Evolutionary conservation across 2,329 filamentous ascomycete species (phyloP).

Genomic region (Neodidymelliopsis sp.): DNA sequence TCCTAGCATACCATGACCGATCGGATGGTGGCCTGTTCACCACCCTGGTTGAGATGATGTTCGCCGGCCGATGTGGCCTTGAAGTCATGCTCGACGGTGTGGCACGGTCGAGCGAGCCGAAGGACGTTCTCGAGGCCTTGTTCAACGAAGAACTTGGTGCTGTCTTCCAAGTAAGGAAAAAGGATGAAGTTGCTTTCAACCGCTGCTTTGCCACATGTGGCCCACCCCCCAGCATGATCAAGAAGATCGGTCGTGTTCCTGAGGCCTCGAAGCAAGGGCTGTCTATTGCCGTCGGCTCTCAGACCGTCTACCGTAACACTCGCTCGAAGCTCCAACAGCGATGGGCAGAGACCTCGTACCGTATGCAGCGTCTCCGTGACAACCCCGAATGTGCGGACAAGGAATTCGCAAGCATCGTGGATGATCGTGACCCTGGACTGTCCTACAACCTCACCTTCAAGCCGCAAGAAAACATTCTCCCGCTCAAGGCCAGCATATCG

Average conservation of each 20-base stretch:
- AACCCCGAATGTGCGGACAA: slow-evolving; percentile 86
- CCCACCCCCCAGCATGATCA: slow-evolving; percentile 80
- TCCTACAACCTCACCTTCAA: slow-evolving; percentile 84
- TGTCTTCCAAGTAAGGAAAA: slow-evolving; percentile 91
- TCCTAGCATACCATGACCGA: slow-evolving; percentile 92
- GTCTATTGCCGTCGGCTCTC: slow-evolving; percentile 74
- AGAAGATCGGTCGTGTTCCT: slow-evolving; percentile 81
- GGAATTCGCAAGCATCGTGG: slow-evolving; percentile 77
- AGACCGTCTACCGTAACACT: slow-evolving; percentile 72
- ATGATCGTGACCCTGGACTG: slow-evolving; percentile 81
- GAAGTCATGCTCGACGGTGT: slow-evolving; percentile 84
- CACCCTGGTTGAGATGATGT: slow-evolving; percentile 96
- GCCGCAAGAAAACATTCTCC: slow-evolving; percentile 77
- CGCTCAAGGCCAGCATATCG: slow-evolving; percentile 69
- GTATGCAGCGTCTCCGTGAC: slow-evolving; percentile 90
- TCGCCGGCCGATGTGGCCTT: slow-evolving; percentile 88
- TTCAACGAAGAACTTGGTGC: slow-evolving; percentile 98
- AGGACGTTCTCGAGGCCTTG: slow-evolving; percentile 75
- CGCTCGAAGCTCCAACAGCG: slow-evolving; percentile 80
- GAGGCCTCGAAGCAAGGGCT: slow-evolving; percentile 75
- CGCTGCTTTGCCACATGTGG: slow-evolving; percentile 91
- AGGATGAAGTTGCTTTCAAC: slow-evolving; percentile 84
- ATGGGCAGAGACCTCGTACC: slow-evolving; percentile 88
- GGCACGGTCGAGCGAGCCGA: slow-evolving; percentile 65
- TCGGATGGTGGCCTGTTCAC: slow-evolving; percentile 94